phyloP scores from a whole-genome alignment of 768 basidiomycete genomes.

The Suillus clintonianus region DNA sequence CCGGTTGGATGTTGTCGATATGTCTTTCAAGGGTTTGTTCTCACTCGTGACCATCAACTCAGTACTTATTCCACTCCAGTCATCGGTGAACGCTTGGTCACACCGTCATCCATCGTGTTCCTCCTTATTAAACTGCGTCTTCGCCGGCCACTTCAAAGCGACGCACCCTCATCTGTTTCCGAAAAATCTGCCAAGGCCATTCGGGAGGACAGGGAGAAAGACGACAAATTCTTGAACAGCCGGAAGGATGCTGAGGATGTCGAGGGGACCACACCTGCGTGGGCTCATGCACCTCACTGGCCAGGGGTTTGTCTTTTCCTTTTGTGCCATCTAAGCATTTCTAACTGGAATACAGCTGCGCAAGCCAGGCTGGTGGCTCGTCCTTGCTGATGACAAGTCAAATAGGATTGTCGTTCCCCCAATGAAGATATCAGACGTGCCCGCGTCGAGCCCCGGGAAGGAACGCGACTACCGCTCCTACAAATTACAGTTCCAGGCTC shows the following conservation, averaged over 20 bases:
- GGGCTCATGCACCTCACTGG: slow-evolving; percentile 93
- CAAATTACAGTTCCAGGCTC: slow-evolving; percentile 95
- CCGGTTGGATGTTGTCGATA: slow-evolving; percentile 75
- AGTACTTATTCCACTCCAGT: slow-evolving; percentile 46
- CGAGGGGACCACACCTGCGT: slow-evolving; percentile 46
- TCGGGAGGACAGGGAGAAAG: slow-evolving; percentile 57
- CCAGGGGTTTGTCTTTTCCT: slow-evolving; percentile 61
- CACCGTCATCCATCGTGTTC: slow-evolving; percentile 86
- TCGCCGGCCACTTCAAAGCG: slow-evolving; percentile 47
- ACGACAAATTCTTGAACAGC: slow-evolving; percentile 68
- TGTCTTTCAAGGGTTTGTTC: slow-evolving; percentile 77
- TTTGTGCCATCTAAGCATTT: not conserved
- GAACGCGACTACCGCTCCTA: slow-evolving; percentile 74
- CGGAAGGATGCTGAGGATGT: slow-evolving; percentile 66
- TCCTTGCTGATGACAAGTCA: slow-evolving; percentile 85
- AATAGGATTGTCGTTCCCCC: slow-evolving; percentile 89
- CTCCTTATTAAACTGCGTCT: slow-evolving; percentile 84
- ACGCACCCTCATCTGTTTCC: slow-evolving; percentile 36
- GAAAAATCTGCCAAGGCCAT: slow-evolving; percentile 43
- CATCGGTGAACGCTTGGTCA: slow-evolving; percentile 85
- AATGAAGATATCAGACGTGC: slow-evolving; percentile 77
- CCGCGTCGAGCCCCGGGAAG: slow-evolving; percentile 51
- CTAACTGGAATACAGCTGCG: slow-evolving; percentile 55
- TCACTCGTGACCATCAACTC: not conserved
- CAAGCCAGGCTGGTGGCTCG: slow-evolving; percentile 90